phyloP scores from a whole-genome alignment of 768 basidiomycete species.

The Auricularia sp. region DNA sequence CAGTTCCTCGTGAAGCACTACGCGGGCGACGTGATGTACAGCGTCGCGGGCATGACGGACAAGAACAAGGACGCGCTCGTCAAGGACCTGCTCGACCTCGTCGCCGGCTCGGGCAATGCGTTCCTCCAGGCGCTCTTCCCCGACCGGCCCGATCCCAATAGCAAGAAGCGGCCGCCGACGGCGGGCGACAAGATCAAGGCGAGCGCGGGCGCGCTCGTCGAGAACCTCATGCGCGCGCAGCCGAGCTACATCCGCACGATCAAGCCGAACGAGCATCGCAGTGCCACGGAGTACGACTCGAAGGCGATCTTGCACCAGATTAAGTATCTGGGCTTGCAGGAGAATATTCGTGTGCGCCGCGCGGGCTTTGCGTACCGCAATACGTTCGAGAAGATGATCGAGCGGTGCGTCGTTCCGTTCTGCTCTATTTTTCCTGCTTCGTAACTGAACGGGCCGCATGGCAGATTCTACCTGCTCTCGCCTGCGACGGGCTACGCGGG shows the following conservation, averaged over 20 bases:
- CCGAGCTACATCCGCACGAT: constrained; percentile 99
- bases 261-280: constrained; percentile 97
- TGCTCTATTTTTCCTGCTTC: background rate
- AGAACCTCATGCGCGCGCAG: constrained; percentile 94
- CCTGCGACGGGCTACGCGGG: constrained; percentile 95
- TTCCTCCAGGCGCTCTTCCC: constrained; percentile 88
- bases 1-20: constrained; percentile 96
- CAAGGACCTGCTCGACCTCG: constrained; percentile 88
- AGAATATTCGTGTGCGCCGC: constrained; percentile 94
- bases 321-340: constrained; percentile 96
- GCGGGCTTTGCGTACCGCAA: constrained; percentile 98
- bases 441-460: background rate
- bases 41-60: constrained; percentile 95
- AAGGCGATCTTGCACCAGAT: constrained; percentile 98
- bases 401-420: constrained; percentile 35
- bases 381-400: constrained; percentile 98
- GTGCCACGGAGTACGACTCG: constrained; percentile 79
- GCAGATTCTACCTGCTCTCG: constrained; percentile 81
- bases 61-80: constrained; percentile 98
- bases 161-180: constrained; percentile 96
- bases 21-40: constrained; percentile 98
- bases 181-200: constrained; percentile 98
- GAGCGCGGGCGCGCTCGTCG: constrained; percentile 80
- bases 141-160: constrained; percentile 89
- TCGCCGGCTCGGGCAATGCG: constrained; percentile 66